A percentile compares a stretch with the other conserved stretches of the same genome.
These are phyloP conservation scores for Candida schatavii DNA, from an alignment of 805 yeast species.

Conservation along the genomic window DNA sequence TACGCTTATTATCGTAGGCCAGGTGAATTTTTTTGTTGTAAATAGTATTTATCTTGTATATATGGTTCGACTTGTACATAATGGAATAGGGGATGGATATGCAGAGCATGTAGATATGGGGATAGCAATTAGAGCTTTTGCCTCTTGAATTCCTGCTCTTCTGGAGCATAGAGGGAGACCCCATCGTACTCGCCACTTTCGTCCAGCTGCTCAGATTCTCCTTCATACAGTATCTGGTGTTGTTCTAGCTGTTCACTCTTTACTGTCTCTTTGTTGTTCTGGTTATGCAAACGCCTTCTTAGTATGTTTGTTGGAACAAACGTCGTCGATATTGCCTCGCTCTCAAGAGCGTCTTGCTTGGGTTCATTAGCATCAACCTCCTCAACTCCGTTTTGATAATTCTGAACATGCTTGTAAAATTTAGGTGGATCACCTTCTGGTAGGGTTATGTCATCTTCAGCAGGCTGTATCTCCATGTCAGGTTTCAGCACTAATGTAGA, in stretches of 20 bases:
- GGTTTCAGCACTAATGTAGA: conserved; percentile 2
- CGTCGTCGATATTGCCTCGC: neutral
- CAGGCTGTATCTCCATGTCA: conserved; percentile 28
- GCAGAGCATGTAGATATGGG: neutral
- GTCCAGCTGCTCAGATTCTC: neutral
- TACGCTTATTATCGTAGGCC: conserved; percentile 27
- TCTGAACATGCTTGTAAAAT: conserved; percentile 43
- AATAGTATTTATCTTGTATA: conserved; percentile 1
- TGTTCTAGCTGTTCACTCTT: neutral
- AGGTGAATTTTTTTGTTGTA: neutral
- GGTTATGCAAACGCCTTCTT: neutral
- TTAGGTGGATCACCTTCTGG: conserved; percentile 45
- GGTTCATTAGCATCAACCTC: neutral
- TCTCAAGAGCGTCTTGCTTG: conserved; percentile 6
- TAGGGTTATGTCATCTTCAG: conserved; percentile 24
- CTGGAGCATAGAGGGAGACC: conserved; percentile 5
- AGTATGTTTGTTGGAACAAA: conserved; percentile 10
- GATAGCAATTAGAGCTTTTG: neutral
- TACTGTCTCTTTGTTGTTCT: neutral
- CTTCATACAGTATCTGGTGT: neutral
- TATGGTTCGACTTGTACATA: conserved; percentile 4
- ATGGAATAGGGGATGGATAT: neutral
- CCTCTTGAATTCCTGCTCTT: conserved; percentile 9
- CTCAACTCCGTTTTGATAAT: conserved; percentile 16
- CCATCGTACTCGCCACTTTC: conserved; percentile 5